Evolutionary conservation across 2,329 filamentous ascomycete species (phyloP).

Genomic region (Claviceps fusiformis): DNA sequence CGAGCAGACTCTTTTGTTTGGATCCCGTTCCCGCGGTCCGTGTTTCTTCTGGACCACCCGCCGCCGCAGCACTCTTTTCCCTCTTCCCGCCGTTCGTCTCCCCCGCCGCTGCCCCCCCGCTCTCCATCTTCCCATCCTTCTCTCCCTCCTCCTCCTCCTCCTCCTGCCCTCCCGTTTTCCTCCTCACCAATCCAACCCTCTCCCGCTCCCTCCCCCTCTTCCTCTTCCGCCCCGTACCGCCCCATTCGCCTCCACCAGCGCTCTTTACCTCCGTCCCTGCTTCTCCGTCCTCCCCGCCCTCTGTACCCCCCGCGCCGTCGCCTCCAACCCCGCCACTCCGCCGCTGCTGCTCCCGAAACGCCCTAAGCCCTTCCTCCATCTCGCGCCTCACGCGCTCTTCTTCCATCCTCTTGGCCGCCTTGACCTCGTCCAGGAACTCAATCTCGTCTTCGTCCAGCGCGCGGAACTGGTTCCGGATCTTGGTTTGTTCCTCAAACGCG

Average conservation of each 20-base stretch:
- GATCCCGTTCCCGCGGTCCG: neutral
- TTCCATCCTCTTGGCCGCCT: slow-evolving; percentile 33
- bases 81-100: neutral
- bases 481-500: slow-evolving; percentile 61
- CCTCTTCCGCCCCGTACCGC: slow-evolving; percentile 14
- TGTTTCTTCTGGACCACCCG: neutral
- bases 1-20: slow-evolving; percentile 24
- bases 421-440: slow-evolving; percentile 54
- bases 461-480: slow-evolving; percentile 64
- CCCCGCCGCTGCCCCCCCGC: neutral
- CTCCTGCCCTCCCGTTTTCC: slow-evolving; percentile 7
- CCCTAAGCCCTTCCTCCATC: slow-evolving; percentile 40
- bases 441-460: slow-evolving; percentile 67
- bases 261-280: slow-evolving; percentile 14
- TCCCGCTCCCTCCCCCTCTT: slow-evolving; percentile 11
- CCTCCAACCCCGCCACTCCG: slow-evolving; percentile 12
- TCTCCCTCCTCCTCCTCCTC: neutral
- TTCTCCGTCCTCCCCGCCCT: slow-evolving; percentile 8
- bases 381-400: slow-evolving; percentile 41
- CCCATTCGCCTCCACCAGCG: neutral
- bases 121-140: neutral
- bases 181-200: slow-evolving; percentile 4
- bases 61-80: neutral
- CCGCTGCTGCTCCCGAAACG: slow-evolving; percentile 40
- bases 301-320: slow-evolving; percentile 19